Evolutionary conservation across 495 filamentous ascomycete species (phyloP), one percentile per base, ranked within the genome.

Genomic region (Melanomma pulvis-pyrius): DNA sequence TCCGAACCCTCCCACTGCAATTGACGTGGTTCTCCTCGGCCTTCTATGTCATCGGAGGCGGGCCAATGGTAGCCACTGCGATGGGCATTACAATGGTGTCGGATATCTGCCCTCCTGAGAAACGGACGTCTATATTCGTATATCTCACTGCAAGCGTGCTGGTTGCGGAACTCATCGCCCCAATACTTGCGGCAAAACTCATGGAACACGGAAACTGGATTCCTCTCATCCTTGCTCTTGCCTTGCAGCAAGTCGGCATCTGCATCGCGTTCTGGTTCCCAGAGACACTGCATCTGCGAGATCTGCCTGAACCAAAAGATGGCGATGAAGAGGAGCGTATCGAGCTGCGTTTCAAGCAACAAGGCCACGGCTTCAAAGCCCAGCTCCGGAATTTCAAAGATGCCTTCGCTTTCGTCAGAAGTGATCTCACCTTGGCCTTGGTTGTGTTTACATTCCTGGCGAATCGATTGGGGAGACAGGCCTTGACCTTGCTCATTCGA

Each of bases 381-480:
- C 69, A 71, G 47, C 5, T 71, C 1, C 39, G 44, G 9, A 54
- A 63, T 28, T 76, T 81, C 46, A 64, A 63, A 22, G 68, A 75
- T 15, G 71, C 74, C 0, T 71, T 70, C 0, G 51, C 56, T 4
- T 77, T 79, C 46, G 72, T 82, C n/a, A 75, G 74, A 74, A 55
- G 52, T 1, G 71, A 77, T 46, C 60, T 56, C 2, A 76, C 63
- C 36, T 32, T 80, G 17, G 61, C 62, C 11, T 17, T 80, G 22
- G 62, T 75, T 41, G 44, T 82, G 47, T 22, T 80, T 1, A 69
- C 71, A 1, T 58, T 76, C 32, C 73, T 79, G 36, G 77, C 75
- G 24, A 68, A 71, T 19, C 39, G 70, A 15, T 62, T 79, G 50
- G 76, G 70, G 44, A 73, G 72, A 26, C 71, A 76, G 46, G 70